phyloP scores from a whole-genome alignment of 495 filamentous ascomycete species.

The Daldinia grandis region DNA sequence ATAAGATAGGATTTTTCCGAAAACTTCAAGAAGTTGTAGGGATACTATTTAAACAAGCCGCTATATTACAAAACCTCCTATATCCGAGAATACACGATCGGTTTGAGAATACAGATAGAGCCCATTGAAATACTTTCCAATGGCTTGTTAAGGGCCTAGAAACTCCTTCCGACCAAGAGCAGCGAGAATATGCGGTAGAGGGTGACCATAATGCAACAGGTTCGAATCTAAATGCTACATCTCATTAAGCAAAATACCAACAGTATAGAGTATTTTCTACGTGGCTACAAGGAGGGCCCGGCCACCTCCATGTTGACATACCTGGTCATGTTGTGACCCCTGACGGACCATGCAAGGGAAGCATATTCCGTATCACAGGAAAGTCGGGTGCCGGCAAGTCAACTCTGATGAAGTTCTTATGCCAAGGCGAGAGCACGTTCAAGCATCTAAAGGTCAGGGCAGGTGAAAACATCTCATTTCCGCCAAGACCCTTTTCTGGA shows the following conservation, averaged over 20 bases:
- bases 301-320: neutral
- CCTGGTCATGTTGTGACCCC: neutral
- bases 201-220: neutral
- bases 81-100: neutral
- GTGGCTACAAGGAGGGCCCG: conserved; percentile 2
- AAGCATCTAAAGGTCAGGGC: conserved; percentile 25
- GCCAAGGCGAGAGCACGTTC: conserved; percentile 9
- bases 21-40: neutral
- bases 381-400: conserved; percentile 37
- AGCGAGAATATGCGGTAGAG: neutral
- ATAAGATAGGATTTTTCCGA: neutral
- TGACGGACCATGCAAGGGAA: neutral
- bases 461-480: conserved; percentile 11
- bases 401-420: conserved; percentile 38
- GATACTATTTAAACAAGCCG: neutral
- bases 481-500: conserved; percentile 36
- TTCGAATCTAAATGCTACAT: neutral
- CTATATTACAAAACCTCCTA: neutral
- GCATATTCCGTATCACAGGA: conserved; percentile 33
- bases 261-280: neutral
- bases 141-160: neutral
- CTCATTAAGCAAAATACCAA: neutral
- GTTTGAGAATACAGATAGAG: neutral
- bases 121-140: neutral
- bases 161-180: neutral